Conservation (phyloP, 306 rosid species). For the Castanospermum australe region DNA sequence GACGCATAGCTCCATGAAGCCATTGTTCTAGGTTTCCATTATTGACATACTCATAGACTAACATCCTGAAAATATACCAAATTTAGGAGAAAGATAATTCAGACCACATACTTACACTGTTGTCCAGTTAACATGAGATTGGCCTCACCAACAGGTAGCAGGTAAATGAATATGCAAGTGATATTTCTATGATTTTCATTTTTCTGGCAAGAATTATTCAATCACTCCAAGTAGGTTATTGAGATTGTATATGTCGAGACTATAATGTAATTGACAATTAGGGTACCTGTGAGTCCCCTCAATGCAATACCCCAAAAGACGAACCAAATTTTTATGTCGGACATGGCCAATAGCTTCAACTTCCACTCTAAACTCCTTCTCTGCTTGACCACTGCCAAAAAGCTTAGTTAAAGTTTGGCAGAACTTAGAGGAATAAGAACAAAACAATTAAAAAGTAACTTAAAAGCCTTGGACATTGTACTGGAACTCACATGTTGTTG, state of each 20-base stretch:
- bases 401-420: constrained; percentile 8
- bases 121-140: not conserved
- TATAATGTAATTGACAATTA: not conserved
- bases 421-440: constrained; percentile 21
- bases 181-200: not conserved
- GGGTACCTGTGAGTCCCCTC: constrained; percentile 80
- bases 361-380: constrained; percentile 81
- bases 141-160: not conserved
- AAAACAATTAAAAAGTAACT: not conserved
- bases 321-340: constrained; percentile 85
- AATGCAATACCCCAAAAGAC: constrained; percentile 77
- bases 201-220: not conserved
- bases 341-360: constrained; percentile 92
- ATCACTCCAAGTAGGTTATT: not conserved
- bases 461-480: not conserved
- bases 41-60: constrained; percentile 78
- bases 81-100: not conserved
- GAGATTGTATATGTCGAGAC: not conserved
- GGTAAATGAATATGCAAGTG: not conserved
- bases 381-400: constrained; percentile 71
- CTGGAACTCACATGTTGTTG: constrained; percentile 62
- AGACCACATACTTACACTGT: not conserved
- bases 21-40: constrained; percentile 90
- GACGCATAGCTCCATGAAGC: constrained; percentile 91
- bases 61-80: constrained; percentile 46